A percentile compares a stretch with the other conserved stretches of the same genome.
phyloP scores from a whole-genome alignment of 179 eudicot genomes.

The Drosera spatulata region DNA sequence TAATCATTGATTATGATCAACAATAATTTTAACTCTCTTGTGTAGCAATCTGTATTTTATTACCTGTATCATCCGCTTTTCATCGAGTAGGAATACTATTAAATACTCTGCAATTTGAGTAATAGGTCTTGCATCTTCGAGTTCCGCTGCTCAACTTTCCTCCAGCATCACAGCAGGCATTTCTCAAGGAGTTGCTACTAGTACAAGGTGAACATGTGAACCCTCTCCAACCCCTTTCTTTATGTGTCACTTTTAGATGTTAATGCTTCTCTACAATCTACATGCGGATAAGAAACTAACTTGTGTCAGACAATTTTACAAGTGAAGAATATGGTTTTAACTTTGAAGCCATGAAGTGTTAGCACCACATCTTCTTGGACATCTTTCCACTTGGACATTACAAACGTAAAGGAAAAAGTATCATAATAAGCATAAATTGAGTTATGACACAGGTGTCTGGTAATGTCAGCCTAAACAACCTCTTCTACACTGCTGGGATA shows the following conservation, averaged over 20 bases:
- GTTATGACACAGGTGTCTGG: too few species aligned
- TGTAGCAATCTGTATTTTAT: neutral
- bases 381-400: too few species aligned
- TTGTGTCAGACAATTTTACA: neutral
- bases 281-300: neutral
- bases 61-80: neutral
- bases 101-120: slow-evolving; percentile 2
- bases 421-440: too few species aligned
- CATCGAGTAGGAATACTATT: neutral
- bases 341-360: neutral
- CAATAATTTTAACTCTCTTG: neutral
- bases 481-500: too few species aligned
- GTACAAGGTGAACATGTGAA: slow-evolving; percentile 55
- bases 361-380: neutral
- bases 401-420: too few species aligned
- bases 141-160: slow-evolving; percentile 27
- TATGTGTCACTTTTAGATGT: neutral
- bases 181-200: slow-evolving; percentile 43
- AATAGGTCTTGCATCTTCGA: slow-evolving; percentile 26
- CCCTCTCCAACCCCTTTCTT: neutral
- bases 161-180: slow-evolving; percentile 32
- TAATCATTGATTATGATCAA: too few species aligned
- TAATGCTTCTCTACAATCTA: neutral
- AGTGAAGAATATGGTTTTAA: neutral
- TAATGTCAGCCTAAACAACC: too few species aligned